Evolutionary conservation across 2,329 filamentous ascomycete genomes (phyloP), one percentile per base, ranked within the genome.

Genomic region (Exophiala dermatitidis): DNA sequence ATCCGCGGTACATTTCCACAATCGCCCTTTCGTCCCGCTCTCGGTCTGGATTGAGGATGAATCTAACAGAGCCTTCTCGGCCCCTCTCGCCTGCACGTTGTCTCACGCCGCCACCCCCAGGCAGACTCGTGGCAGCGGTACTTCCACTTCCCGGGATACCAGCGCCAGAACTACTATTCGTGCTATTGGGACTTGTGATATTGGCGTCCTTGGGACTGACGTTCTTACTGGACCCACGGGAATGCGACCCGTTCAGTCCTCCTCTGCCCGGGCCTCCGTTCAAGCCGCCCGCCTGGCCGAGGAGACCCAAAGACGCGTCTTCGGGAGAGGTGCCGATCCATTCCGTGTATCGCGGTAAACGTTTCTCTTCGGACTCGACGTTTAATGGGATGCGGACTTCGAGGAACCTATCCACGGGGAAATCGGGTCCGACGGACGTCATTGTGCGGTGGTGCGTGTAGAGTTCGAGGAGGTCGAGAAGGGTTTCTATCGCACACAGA

Each of bases 401-500:
- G 65, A 97, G 88, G 67, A 95, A 91, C 50, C 79, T 79, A 61
- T 91, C 84, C 41, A 91, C 76, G 44, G 85, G 80, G 69, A 88
- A 86, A 45, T 80, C 74, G 10, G 79, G 75, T 4, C 90, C 90
- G 19, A 95, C 75, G 47, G 84, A 82, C 33, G 90, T 95, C 48
- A 78, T 76, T 60, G 81, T 80, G 50, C 82, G 81, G 66, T 94
- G 85, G 65, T 95, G 87, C 0, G 89, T 93, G 69, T 96, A 97
- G 2, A 97, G 79, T 65, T 98, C 91, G 29, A 97, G 78, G 0
- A 96, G 77, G 66, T 97, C 93, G 37, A 96, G 81, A 63, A 95
- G 80, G 0, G 88, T 91, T 76, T 97, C 91, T 72, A 78, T 68
- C 5, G 2, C 2, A 26, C 5, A 48, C 6, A 28, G 10, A 36